Percentiles rank a stretch among this genome's conserved stretches.
Conservation (phyloP, 2,329 filamentous ascomycete genomes). For the Aureobasidium sp. region DNA sequence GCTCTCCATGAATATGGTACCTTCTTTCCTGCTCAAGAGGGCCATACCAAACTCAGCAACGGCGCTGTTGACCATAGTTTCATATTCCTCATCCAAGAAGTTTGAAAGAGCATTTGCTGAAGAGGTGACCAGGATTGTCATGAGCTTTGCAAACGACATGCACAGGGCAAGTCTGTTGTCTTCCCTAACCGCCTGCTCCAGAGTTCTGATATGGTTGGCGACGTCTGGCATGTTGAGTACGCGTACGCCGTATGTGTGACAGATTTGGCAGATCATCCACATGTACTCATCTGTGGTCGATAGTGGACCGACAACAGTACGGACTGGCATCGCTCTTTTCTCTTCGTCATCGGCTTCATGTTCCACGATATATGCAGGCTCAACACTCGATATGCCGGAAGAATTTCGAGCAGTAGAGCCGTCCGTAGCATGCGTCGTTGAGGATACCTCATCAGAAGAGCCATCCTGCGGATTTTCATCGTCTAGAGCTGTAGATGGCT, state of each 20-base stretch:
- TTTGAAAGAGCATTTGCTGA: background rate
- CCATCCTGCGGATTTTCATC: background rate
- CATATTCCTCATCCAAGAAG: background rate
- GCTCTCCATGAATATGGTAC: background rate
- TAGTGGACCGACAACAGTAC: background rate
- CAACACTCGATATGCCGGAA: background rate
- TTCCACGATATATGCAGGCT: background rate
- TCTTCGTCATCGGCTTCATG: background rate
- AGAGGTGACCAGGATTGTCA: background rate
- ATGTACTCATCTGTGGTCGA: background rate
- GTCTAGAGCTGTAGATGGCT: background rate
- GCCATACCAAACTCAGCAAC: background rate
- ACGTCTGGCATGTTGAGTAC: background rate
- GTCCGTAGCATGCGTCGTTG: background rate
- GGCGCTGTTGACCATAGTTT: background rate
- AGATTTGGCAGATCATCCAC: background rate
- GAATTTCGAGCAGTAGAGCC: background rate
- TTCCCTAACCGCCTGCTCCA: background rate
- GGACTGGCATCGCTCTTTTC: background rate
- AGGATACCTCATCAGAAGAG: background rate
- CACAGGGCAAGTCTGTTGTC: background rate
- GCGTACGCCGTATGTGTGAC: background rate
- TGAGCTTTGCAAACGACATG: background rate
- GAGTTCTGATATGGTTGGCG: background rate
- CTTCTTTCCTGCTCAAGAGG: background rate